phyloP scores from a whole-genome alignment of 2,329 filamentous ascomycete genomes.

The Exophiala sideris region DNA sequence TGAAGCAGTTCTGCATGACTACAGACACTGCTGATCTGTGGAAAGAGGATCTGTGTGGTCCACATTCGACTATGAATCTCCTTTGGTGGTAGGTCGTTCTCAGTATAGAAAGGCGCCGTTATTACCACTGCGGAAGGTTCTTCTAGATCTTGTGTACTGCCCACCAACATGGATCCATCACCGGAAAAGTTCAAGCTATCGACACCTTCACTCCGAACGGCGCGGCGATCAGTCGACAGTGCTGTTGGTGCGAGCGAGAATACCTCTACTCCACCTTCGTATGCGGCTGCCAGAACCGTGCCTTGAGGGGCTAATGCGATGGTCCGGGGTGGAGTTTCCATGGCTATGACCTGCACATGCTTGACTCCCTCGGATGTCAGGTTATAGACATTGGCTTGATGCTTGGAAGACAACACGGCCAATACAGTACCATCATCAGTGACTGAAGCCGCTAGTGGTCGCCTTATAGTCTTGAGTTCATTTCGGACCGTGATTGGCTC shows the following conservation, averaged over 20 bases:
- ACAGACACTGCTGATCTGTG: constrained; percentile 74
- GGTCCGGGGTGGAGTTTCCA: constrained; percentile 74
- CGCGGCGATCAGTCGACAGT: constrained; percentile 63
- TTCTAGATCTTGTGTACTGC: constrained; percentile 65
- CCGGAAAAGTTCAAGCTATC: constrained; percentile 72
- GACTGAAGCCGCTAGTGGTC: constrained; percentile 73
- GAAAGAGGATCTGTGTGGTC: constrained; percentile 82
- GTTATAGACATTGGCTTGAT: constrained; percentile 83
- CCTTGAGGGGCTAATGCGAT: constrained; percentile 79
- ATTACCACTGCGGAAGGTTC: constrained; percentile 71
- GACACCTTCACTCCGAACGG: constrained; percentile 74
- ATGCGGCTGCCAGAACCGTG: constrained; percentile 77
- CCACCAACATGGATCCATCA: constrained; percentile 74
- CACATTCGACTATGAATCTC: constrained; percentile 71
- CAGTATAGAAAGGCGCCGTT: constrained; percentile 74
- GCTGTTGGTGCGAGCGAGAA: constrained; percentile 66
- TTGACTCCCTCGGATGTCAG: constrained; percentile 63
- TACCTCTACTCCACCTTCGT: constrained; percentile 85
- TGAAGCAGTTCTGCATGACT: constrained; percentile 70
- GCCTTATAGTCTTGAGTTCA: constrained; percentile 74
- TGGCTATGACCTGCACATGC: constrained; percentile 68
- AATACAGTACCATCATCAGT: constrained; percentile 72
- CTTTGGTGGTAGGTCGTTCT: constrained; percentile 41
- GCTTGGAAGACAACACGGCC: constrained; percentile 75
- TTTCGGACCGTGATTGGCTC: constrained; percentile 63